Evolutionary conservation across 768 basidiomycete species (phyloP), one percentile per base, ranked within the genome.

Genomic region (Amanita molliuscula): DNA sequence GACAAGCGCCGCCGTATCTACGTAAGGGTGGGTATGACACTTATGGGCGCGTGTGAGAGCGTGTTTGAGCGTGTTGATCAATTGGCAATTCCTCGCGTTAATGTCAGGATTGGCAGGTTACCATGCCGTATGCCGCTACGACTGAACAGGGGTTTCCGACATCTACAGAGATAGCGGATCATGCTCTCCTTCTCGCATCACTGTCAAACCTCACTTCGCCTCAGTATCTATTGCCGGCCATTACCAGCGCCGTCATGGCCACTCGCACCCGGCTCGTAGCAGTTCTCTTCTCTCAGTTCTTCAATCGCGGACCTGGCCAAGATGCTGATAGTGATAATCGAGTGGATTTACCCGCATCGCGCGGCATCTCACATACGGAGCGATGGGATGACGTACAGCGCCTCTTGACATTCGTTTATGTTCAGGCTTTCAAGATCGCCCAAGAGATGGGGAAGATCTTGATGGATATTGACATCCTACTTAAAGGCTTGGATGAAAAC

Each of bases 351-450:
- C 53, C 51, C 11, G 61, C 61, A 53, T 59, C 48, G 38, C 61
- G 64, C 55, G 56, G 57, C 35, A 54, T 70, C 53, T 65, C 77
- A 26, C 76, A 73, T 51, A 72, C 76, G 2, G 64, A 62, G 15
- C 63, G 62, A 26, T 97, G 85, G 81, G 68, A 79, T 47, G 71
- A 72, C 16, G 72, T 93, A 2, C 89, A 94, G 67, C 67, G 75
- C 8, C 74, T 94, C 41, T 72, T 97, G 54, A 88, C 88, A 0
- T 84, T 79, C 59, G 77, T 88, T 34, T 96, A 97, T 63, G 86
- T 89, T 2, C 83, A 86, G 56, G 86, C 88, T n/a, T 84, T 84
- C 11, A 81, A 77, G 57, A 75, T 80, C 36, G 84, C 87, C 11
- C 81, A 84, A 59, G 73, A 77, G 33, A 62, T 72, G 57, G 78